Base-by-base conservation (phyloP, 108 stramenopile genomes). In the Cyclotella cryptica region DNA sequence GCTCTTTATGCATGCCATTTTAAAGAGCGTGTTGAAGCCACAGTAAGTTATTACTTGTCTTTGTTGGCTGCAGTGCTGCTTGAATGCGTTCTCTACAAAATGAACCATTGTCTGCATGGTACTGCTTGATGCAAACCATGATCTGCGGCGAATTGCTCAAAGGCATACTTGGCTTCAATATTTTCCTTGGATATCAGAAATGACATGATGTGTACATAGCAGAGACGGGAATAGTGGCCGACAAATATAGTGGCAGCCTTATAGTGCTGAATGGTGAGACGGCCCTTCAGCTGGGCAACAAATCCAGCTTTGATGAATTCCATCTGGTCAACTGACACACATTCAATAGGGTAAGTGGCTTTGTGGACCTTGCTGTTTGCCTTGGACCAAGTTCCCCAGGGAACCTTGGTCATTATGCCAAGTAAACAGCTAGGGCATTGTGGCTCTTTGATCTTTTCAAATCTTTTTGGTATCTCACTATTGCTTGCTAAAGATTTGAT, bases 61-160 rank as follows among this genome's bases (percentile, higher is more conserved):
- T 0, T 29, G 9, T 9, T 52, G 28, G 18, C 44, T 15, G 9
- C 69, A 29, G 10, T 22, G 26, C 5, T 58, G 22, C 5, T 6
- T 58, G 57, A 58, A 58, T 19, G 1, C 19, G 3, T 51, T 51
- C 5, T 51, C 19, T 3, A 8, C 49, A 51, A 51, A 51, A 3
- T n/a, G 2, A 21, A 21, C 57, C 57, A 24, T 55, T 55, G 54
- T 55, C 54, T 28, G 57, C 27, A 28, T 58, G 27, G 22, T 58
- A 58, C 19, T 58, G 57, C 22, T 58, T 58, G 14, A 58, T 58
- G 19, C 24, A 21, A 58, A 58, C 57, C 3, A 58, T 66, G 22
- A 18, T 65, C 74, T n/a, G 68, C 53, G 35, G 71, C 82, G 70
- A 83, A 86, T 39, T 28, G 45, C 43, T 78, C 77, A 52, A 70